Evolutionary conservation across 257 asterid genomes (phyloP).

Genomic region (Scutellaria barbata): DNA sequence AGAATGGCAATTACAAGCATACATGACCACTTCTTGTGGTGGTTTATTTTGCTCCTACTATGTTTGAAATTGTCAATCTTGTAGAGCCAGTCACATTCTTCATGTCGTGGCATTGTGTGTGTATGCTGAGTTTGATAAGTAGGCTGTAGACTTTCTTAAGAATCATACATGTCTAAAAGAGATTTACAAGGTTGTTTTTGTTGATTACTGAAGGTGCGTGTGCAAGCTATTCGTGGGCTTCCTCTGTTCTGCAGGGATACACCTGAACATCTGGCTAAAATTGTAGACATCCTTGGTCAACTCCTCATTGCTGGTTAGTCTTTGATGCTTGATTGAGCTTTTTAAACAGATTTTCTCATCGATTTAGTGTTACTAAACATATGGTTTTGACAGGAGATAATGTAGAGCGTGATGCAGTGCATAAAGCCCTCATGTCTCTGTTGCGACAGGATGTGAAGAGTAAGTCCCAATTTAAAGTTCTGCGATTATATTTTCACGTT

Average conservation of each 20-base stretch:
- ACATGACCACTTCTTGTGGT: background rate
- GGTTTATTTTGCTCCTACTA: conserved; percentile 3
- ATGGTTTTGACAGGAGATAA: conserved; percentile 66
- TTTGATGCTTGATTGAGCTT: conserved; percentile 9
- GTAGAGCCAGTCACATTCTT: conserved; percentile 4
- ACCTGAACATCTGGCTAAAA: conserved; percentile 77
- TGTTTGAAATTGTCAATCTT: conserved; percentile 17
- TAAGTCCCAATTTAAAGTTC: conserved; percentile 42
- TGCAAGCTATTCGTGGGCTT: conserved; percentile 94
- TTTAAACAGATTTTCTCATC: conserved; percentile 16
- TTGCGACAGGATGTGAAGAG: conserved; percentile 94
- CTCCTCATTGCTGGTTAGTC: conserved; percentile 72
- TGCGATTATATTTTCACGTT: background rate
- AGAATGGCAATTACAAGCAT: background rate
- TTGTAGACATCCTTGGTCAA: conserved; percentile 81
- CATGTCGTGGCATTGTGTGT: background rate
- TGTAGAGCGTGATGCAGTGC: conserved; percentile 96
- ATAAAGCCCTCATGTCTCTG: conserved; percentile 80
- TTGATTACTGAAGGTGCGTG: conserved; percentile 70
- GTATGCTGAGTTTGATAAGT: conserved; percentile 11
- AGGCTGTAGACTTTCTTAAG: conserved; percentile 7
- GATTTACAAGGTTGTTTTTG: conserved; percentile 27
- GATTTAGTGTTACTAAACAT: conserved; percentile 20
- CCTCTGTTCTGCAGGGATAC: conserved; percentile 96
- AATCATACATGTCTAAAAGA: conserved; percentile 13